Evolutionary conservation across 2,329 filamentous ascomycete species (phyloP).

Genomic region (Fusarium nygamai): DNA sequence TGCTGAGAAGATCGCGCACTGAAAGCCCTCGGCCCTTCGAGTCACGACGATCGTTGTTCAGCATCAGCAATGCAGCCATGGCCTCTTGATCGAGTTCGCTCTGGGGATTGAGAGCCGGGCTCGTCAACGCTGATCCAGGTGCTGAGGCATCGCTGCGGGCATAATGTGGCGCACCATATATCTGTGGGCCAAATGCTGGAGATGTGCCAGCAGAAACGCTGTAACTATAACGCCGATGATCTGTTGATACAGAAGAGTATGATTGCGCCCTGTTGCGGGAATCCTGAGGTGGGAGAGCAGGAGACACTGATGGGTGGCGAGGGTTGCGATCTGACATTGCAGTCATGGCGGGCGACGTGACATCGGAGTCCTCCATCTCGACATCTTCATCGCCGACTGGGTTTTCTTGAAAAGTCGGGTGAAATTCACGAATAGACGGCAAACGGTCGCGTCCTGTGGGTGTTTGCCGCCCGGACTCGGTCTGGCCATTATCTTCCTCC

Average conservation of each 20-base stretch:
- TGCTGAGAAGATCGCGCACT: constrained; percentile 64
- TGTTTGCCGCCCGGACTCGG: constrained; percentile 43
- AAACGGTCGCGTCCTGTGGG: constrained; percentile 44
- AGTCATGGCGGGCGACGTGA: constrained; percentile 59
- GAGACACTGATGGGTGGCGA: constrained; percentile 62
- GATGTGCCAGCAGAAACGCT: constrained; percentile 61
- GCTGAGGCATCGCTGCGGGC: constrained; percentile 54
- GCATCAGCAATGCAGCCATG: constrained; percentile 86
- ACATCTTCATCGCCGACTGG: constrained; percentile 56
- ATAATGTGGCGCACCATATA: constrained; percentile 47
- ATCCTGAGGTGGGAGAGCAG: constrained; percentile 60
- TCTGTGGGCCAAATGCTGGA: constrained; percentile 66
- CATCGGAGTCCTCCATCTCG: constrained; percentile 69
- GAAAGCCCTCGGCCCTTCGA: constrained; percentile 60
- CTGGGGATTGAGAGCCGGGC: constrained; percentile 65
- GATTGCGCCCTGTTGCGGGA: constrained; percentile 58
- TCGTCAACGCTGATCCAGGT: constrained; percentile 65
- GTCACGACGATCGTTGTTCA: constrained; percentile 79
- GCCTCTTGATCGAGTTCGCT: constrained; percentile 77
- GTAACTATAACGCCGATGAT: constrained; percentile 62
- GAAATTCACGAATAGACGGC: constrained; percentile 52
- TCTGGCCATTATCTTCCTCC: constrained; percentile 46
- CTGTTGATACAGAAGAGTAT: constrained; percentile 63
- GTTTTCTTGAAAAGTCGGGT: constrained; percentile 54
- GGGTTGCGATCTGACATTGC: constrained; percentile 45